Evolutionary conservation across 345 rosid species (phyloP).

Genomic region (Lepidium africanum): DNA sequence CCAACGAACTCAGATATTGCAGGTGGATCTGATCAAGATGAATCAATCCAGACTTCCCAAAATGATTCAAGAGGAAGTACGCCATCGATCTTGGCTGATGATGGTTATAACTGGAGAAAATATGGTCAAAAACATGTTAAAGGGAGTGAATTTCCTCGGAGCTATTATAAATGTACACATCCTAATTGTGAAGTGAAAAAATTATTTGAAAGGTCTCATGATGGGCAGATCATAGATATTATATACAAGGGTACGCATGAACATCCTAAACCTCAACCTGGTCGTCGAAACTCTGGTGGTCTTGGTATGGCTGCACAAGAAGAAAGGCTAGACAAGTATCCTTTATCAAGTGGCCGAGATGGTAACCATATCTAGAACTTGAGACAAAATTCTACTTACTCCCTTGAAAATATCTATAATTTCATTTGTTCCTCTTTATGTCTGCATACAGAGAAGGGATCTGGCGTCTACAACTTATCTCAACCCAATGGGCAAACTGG

Average conservation of each 20-base stretch:
- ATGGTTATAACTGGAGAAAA: constrained; percentile 98
- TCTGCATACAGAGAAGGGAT: constrained; percentile 48
- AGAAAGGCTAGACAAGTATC: constrained; percentile 53
- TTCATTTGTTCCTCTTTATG: constrained; percentile 6
- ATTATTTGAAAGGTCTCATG: constrained; percentile 85
- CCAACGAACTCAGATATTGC: constrained; percentile 38
- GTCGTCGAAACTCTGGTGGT: constrained; percentile 62
- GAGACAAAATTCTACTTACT: not conserved
- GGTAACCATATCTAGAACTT: constrained; percentile 37
- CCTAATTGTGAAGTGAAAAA: constrained; percentile 98
- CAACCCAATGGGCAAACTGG: constrained; percentile 42
- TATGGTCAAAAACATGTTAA: constrained; percentile 98
- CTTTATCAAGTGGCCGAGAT: constrained; percentile 44
- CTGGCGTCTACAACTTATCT: constrained; percentile 38
- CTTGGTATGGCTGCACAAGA: constrained; percentile 60
- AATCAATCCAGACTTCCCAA: constrained; percentile 45
- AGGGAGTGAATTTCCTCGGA: constrained; percentile 96
- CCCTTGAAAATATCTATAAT: not conserved
- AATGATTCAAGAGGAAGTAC: constrained; percentile 57
- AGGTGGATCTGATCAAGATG: constrained; percentile 62
- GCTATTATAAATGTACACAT: constrained; percentile 97
- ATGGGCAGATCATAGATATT: constrained; percentile 86
- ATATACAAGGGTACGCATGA: constrained; percentile 93
- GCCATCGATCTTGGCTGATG: constrained; percentile 48
- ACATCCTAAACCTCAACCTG: constrained; percentile 95